Evolutionary conservation across 75 land plant species (phyloP).

Genomic region (Sequoiadendron giganteum): DNA sequence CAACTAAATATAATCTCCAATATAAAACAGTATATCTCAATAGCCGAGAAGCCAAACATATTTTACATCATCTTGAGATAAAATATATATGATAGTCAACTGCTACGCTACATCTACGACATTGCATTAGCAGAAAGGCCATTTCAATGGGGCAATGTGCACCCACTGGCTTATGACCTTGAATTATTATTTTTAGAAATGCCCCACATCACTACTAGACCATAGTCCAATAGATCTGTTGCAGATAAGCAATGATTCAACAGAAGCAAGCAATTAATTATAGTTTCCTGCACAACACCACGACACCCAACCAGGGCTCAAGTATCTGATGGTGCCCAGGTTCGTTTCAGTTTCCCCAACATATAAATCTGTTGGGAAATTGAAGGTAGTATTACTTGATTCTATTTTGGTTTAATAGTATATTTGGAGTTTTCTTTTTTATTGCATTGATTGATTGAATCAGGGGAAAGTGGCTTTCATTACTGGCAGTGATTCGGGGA

Average conservation of each 20-base stretch:
- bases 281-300: slow-evolving; percentile 35
- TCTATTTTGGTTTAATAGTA: too few relatives aligned
- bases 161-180: background rate
- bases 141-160: background rate
- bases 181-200: background rate
- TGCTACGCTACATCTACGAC: background rate
- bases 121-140: background rate
- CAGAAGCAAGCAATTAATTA: too few relatives aligned
- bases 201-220: background rate
- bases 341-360: slow-evolving; percentile 11
- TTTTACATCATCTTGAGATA: background rate
- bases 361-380: slow-evolving; percentile 35
- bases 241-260: too few relatives aligned
- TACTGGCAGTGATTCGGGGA: slow-evolving; percentile 50
- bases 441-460: too few relatives aligned
- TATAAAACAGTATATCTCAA: background rate
- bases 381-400: slow-evolving; percentile 14
- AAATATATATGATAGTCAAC: background rate
- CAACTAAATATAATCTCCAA: background rate
- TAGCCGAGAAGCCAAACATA: background rate
- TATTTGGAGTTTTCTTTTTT: too few relatives aligned
- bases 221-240: background rate
- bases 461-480: slow-evolving; percentile 42
- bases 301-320: slow-evolving; percentile 37
- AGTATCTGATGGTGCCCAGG: slow-evolving; percentile 31